A percentile compares a stretch with the other conserved stretches of the same genome.
phyloP scores from a whole-genome alignment of 768 basidiomycete species.

The Leucocoprinus leucothites region DNA sequence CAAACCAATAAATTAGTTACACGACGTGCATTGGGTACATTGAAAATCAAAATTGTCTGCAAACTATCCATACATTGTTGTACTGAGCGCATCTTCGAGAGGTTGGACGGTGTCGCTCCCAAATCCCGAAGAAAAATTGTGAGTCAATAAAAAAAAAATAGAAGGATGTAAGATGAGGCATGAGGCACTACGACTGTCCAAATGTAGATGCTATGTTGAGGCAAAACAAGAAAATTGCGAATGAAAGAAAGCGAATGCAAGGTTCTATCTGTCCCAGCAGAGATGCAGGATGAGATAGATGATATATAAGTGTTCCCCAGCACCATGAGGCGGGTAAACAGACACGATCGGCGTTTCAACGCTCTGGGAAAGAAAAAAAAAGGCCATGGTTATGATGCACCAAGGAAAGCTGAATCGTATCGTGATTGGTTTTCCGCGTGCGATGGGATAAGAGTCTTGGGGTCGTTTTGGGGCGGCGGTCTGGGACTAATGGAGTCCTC shows the following conservation, averaged over 20 bases:
- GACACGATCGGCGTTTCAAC: too few relatives aligned
- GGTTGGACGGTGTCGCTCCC: background rate
- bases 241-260: background rate
- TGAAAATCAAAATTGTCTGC: background rate
- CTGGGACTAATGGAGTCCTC: background rate
- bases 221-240: constrained; percentile 4
- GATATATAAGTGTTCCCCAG: background rate
- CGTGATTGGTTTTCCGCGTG: too few relatives aligned
- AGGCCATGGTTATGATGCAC: background rate
- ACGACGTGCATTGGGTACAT: background rate
- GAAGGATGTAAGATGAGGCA: background rate
- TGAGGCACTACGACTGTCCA: constrained; percentile 7
- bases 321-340: too few relatives aligned
- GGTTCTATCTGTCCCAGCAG: constrained; percentile 1
- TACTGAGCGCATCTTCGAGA: background rate
- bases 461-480: background rate
- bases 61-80: background rate
- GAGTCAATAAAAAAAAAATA: background rate
- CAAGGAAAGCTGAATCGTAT: too few relatives aligned
- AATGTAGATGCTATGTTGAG: background rate
- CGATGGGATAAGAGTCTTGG: too few relatives aligned
- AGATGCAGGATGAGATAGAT: background rate
- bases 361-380: background rate
- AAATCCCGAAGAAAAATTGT: constrained; percentile 4
- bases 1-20: constrained; percentile 9